These are phyloP conservation scores for Aspergillus bridgeri DNA, from an alignment of 495 filamentous ascomycete species.

Conservation along the genomic window DNA sequence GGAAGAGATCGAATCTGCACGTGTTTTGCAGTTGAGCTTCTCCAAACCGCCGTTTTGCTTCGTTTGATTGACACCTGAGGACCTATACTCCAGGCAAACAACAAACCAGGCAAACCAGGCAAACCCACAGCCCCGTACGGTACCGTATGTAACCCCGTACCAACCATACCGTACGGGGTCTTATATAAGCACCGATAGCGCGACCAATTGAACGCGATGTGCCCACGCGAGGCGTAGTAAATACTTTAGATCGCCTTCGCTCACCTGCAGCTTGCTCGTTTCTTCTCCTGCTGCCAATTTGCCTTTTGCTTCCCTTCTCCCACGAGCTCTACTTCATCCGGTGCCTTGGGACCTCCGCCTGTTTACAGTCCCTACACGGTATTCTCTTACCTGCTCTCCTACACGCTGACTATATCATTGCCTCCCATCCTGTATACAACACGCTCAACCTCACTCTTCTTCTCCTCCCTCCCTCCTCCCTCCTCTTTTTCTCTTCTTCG, in stretches of 20 bases:
- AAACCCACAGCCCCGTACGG: background rate
- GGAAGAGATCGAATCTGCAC: too few species aligned
- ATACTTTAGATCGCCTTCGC: background rate
- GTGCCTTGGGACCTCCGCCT: background rate
- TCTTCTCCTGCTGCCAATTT: background rate
- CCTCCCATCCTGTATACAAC: slow-evolving; percentile 1
- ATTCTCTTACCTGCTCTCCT: background rate
- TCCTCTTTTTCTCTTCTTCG: slow-evolving; percentile 4
- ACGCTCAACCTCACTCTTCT: slow-evolving; percentile 7
- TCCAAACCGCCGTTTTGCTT: too few species aligned
- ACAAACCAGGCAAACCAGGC: background rate
- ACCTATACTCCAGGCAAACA: background rate
- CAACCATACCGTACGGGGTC: background rate
- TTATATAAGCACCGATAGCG: background rate
- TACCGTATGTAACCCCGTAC: too few species aligned
- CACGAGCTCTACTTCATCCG: background rate
- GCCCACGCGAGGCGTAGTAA: background rate
- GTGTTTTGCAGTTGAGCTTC: too few species aligned
- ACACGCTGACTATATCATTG: background rate
- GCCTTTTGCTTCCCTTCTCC: too few species aligned
- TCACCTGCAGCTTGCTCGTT: background rate
- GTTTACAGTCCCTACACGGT: background rate
- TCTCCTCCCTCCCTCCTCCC: slow-evolving; percentile 1
- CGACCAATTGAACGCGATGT: background rate
- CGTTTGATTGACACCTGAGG: background rate